These are phyloP conservation scores for Pichia cephalocereana DNA, from an alignment of 805 yeast genomes.

Conservation along the genomic window DNA sequence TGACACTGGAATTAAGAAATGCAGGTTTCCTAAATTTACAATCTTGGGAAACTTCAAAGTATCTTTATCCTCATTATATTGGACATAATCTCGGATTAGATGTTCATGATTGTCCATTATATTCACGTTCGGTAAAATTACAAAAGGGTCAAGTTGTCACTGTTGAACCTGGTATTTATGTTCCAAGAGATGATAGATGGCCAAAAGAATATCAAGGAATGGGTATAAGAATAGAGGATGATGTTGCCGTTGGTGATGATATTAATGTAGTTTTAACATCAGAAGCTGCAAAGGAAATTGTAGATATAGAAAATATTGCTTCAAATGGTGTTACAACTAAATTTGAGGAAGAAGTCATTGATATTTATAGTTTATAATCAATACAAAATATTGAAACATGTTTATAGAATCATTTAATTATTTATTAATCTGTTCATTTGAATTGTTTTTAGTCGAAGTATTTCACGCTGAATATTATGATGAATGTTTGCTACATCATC, in stretches of 20 bases:
- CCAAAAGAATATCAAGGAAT: conserved; percentile 79
- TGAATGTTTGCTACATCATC: not conserved
- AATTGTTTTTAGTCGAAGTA: not conserved
- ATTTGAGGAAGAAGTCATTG: conserved; percentile 32
- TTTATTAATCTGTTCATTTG: not conserved
- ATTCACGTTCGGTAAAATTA: conserved; percentile 46
- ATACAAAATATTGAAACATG: not conserved
- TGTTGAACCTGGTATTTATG: conserved; percentile 91
- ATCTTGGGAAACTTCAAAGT: conserved; percentile 41
- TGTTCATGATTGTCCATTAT: conserved; percentile 71
- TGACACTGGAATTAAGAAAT: conserved; percentile 59
- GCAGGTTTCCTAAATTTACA: conserved; percentile 55
- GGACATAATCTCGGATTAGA: conserved; percentile 95
- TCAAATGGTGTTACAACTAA: conserved; percentile 47
- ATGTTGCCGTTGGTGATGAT: conserved; percentile 68
- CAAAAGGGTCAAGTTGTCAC: conserved; percentile 76
- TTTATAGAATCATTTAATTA: not conserved
- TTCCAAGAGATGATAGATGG: conserved; percentile 64
- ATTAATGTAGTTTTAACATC: conserved; percentile 53
- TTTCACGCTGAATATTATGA: not conserved
- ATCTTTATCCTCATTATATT: conserved; percentile 84
- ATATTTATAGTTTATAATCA: conserved; percentile 14
- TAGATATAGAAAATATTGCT: conserved; percentile 67
- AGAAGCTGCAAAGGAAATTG: conserved; percentile 80
- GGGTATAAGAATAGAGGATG: conserved; percentile 94